Evolutionary conservation across 1,284 basidiomycete species (phyloP), one percentile per base, ranked within the genome.

Genomic region (Meripilus lineatus): DNA sequence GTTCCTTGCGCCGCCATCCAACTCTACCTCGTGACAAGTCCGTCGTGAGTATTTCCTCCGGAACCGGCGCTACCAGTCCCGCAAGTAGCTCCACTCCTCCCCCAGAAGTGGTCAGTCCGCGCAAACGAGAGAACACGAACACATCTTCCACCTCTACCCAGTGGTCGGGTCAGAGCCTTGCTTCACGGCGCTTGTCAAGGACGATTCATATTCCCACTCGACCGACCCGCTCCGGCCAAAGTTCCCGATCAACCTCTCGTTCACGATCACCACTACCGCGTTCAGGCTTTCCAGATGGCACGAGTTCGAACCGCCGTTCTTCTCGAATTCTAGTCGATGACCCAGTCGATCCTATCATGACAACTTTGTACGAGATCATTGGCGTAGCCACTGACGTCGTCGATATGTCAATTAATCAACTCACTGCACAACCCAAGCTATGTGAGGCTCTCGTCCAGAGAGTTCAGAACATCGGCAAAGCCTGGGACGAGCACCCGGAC

Each of bases 401-500:
- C 23, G 94, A 98, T 53, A 93, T 91, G 71, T 85, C 91, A 24
- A 79, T 95, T 50, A 74, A 84, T 15, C 82, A 90, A 51, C 80
- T 99, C 40, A 92, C 92, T 0, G 76, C 85, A 4, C 81, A 89
- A 47, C 83, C 93, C 26, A 90, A 93, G 58, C 67, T 84, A 23
- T 96, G 93, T 64, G 85, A 89, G 50, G 77, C 85, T 50, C 78
- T 95, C 49, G 93, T 99, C 24, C 84, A 91, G 57, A 79, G 89
- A 45, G 82, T 98, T 0, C 94, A 98, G 66, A 77, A 76, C 47
- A 89, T 97, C 51, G 96, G 96, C 45, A 87, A 84, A 56, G 82
- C 85, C 11, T 99, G 96, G 96, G 95, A 98, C 57, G 91, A 94
- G 45, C 89, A 98, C 64, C 89, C 93, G 8, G 93, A 97, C 59